phyloP scores from a whole-genome alignment of 2,329 filamentous ascomycete species.

The Colletotrichum caudatum region DNA sequence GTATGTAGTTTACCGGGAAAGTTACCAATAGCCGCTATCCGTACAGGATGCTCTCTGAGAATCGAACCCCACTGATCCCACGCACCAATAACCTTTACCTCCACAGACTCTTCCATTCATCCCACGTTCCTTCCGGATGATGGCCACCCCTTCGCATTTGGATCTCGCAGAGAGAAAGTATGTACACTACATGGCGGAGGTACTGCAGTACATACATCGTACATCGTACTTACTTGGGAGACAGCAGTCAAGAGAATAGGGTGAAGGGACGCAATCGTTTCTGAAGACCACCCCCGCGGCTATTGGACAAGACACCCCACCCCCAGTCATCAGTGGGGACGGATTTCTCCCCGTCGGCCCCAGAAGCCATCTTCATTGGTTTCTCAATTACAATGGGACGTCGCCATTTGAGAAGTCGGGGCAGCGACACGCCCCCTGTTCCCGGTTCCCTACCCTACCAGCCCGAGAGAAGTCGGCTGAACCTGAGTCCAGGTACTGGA shows the following conservation, averaged over 20 bases:
- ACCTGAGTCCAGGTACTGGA: constrained; percentile 32
- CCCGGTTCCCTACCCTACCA: constrained; percentile 17
- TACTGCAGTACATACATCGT: neutral
- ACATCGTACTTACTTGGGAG: neutral
- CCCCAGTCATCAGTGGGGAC: constrained; percentile 27
- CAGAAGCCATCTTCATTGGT: constrained; percentile 29
- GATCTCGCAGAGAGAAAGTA: constrained; percentile 34
- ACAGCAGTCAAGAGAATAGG: constrained; percentile 19
- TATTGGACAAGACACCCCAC: constrained; percentile 22
- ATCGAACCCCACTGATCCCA: neutral
- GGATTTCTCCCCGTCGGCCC: constrained; percentile 39
- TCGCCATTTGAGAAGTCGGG: constrained; percentile 29
- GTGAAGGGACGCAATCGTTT: constrained; percentile 15
- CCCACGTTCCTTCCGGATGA: constrained; percentile 36
- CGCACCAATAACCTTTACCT: constrained; percentile 1
- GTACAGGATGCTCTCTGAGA: neutral
- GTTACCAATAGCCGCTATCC: neutral
- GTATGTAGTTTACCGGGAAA: neutral
- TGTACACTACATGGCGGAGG: neutral
- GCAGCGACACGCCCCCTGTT: constrained; percentile 35
- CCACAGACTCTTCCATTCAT: constrained; percentile 9
- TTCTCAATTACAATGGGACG: neutral
- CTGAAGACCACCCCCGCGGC: constrained; percentile 25
- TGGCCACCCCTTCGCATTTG: constrained; percentile 34
- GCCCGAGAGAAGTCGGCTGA: constrained; percentile 38